Conservation (phyloP, 768 basidiomycete species). For the Boletus fagicola region DNA sequence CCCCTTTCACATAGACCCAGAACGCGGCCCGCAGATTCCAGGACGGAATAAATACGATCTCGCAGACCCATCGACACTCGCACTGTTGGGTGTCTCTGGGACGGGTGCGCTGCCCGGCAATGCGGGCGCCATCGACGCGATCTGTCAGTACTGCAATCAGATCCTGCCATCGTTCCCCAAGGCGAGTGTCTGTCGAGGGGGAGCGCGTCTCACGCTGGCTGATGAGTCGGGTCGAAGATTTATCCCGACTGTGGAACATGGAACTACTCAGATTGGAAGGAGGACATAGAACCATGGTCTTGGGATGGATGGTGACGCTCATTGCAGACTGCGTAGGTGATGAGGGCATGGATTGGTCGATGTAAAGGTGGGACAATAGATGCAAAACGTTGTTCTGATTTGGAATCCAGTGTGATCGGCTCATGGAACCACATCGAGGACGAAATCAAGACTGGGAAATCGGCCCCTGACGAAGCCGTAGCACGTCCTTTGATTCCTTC, state of each 20-base stretch:
- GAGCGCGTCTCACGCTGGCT: not conserved
- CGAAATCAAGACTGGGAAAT: not conserved
- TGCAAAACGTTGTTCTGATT: not conserved
- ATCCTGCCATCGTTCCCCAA: not conserved
- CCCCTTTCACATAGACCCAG: not conserved
- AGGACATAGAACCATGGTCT: not conserved
- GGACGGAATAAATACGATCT: not conserved
- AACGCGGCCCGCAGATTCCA: not conserved
- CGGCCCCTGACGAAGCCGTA: not conserved
- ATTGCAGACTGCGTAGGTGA: not conserved
- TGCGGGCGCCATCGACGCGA: not conserved
- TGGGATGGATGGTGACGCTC: not conserved
- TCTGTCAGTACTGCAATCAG: too few species aligned
- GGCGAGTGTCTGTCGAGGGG: not conserved
- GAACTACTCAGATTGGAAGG: not conserved
- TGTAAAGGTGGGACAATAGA: not conserved
- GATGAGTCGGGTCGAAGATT: not conserved
- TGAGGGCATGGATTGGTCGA: not conserved
- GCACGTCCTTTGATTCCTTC: not conserved
- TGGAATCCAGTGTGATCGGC: not conserved
- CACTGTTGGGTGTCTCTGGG: too few species aligned
- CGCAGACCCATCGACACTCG: not conserved
- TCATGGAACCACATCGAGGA: not conserved
- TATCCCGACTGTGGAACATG: not conserved
- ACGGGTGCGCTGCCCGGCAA: too few species aligned